Evolutionary conservation across 768 basidiomycete species (phyloP), one percentile per base, ranked within the genome.

Genomic region (Rhizopogon rudus): DNA sequence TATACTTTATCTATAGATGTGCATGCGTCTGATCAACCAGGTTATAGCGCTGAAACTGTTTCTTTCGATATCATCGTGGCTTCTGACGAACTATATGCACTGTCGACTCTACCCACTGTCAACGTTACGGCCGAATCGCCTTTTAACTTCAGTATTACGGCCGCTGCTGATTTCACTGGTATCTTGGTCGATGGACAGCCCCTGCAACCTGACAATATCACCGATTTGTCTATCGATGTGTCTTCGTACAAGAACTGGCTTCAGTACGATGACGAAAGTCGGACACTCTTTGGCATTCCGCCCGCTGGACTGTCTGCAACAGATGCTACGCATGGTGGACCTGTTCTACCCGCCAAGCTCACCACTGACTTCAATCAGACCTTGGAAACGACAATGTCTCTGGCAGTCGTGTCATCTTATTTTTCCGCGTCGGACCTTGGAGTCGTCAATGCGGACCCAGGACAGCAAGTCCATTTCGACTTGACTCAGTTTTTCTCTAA

Each of bases 391-490:
- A 83, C 77, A 58, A 74, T 95, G 35, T 74, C 81, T 2, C 63
- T 98, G 58, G 80, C 80, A 28, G 67, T 91, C 20, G 82, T 87
- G 8, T 79, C 86, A 3, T 88, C 91, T 3, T 89, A 82, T 67
- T 96, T 97, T 73, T 73, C 79, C 10, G 58, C 73, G 20, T 73
- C 81, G 20, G 70, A 73, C 33, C 70, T 92, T 43, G 81, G 87
- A 16, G 75, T 83, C 20, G 71, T 87, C 48, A 71, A 80, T 46
- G 78, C 76, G 40, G 72, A 75, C 25, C 81, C 80, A 13, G 82
- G 81, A 8, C 68, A 78, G 48, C 42, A 66, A 3, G 70, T 91
- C 43, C 61, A 73, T 6, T 85, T 89, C 62, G 68, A 77, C 60
- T 73, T 94, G 39, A 61, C 66, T 2, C 71, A 73, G 33, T 86